These are phyloP conservation scores for Acanthamoeba culbertsoni DNA, from an alignment of 208 protist genomes.

Conservation along the genomic window DNA sequence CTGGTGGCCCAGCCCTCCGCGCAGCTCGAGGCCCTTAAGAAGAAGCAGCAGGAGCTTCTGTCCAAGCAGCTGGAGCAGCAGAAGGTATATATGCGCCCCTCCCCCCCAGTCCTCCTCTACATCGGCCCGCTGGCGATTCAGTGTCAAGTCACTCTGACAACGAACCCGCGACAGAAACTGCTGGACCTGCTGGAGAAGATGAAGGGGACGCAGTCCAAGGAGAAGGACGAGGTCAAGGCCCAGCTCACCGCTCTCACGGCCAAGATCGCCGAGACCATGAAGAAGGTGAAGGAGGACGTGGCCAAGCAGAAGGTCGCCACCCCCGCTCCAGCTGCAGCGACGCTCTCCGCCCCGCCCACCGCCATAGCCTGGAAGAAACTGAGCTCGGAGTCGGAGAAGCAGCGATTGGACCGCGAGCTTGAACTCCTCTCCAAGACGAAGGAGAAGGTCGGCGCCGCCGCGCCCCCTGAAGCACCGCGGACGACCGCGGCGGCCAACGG, in stretches of 20 bases:
- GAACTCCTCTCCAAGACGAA: neutral
- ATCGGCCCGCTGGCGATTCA: no score
- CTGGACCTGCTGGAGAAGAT: neutral
- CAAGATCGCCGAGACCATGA: conserved; percentile 33
- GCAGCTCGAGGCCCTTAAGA: neutral
- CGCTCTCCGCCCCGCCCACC: neutral
- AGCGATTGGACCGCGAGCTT: neutral
- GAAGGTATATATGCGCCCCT: no score
- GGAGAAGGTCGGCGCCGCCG: neutral
- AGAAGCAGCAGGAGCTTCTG: conserved; percentile 36
- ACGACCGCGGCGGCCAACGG: neutral
- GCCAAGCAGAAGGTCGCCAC: neutral
- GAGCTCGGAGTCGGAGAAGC: neutral
- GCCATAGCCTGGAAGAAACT: neutral
- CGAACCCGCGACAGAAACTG: no score
- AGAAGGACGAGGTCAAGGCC: conserved; percentile 26
- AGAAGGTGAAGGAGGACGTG: neutral
- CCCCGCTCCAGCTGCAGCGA: neutral
- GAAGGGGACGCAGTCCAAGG: neutral
- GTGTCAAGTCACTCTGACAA: no score
- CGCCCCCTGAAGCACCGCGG: neutral
- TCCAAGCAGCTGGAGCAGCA: conserved; percentile 52
- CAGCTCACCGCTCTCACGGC: neutral
- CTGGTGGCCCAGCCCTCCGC: neutral
- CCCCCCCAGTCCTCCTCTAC: no score